phyloP scores from a whole-genome alignment of 2,329 filamentous ascomycete genomes.

The Xylariales sp. region DNA sequence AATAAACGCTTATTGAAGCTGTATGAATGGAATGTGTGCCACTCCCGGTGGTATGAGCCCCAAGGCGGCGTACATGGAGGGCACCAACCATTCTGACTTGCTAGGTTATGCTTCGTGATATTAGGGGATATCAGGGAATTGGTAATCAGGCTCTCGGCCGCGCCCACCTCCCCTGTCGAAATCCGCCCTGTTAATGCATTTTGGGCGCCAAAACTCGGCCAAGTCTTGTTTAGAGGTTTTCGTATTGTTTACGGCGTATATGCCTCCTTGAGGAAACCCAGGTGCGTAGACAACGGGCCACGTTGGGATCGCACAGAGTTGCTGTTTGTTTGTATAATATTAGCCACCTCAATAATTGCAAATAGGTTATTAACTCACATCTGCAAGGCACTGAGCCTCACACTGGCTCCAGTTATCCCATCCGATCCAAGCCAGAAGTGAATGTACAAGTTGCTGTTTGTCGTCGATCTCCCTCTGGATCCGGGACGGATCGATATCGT shows the following conservation, averaged over 20 bases:
- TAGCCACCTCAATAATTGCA: background rate
- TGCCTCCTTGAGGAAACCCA: constrained; percentile 13
- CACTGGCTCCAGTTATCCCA: constrained; percentile 18
- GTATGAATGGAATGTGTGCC: no score
- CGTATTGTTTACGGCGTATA: constrained; percentile 13
- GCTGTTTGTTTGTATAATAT: constrained; percentile 3
- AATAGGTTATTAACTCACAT: constrained; percentile 6
- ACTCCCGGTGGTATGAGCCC: no score
- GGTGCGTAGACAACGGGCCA: constrained; percentile 20
- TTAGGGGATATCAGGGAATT: constrained; percentile 10
- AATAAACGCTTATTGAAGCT: no score
- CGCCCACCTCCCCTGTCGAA: constrained; percentile 18
- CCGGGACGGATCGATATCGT: background rate
- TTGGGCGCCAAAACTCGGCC: constrained; percentile 18
- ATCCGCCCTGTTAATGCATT: constrained; percentile 17
- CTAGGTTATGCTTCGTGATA: background rate
- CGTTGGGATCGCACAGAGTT: constrained; percentile 21
- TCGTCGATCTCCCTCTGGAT: background rate
- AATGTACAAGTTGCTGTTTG: background rate
- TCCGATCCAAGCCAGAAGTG: constrained; percentile 2
- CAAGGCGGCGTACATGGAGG: no score
- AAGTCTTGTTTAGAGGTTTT: constrained; percentile 14
- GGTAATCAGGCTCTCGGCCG: constrained; percentile 7
- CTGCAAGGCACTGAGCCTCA: constrained; percentile 13
- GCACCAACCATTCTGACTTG: no score